Conservation (phyloP, 805 yeast species). For the Kluyveromyces wickerhamii region DNA sequence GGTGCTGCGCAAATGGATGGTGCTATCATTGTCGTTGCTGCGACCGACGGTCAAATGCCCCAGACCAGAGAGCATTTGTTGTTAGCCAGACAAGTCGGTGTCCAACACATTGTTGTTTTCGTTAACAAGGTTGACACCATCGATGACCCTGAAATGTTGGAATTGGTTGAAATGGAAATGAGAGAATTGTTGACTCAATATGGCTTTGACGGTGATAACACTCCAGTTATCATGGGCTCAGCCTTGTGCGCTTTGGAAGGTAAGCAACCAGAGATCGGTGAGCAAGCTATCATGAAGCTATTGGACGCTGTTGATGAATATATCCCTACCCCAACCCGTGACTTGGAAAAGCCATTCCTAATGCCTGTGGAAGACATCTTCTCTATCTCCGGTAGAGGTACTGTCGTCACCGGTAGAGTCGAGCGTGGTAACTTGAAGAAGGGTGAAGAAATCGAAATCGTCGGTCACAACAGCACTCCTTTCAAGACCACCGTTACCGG, state of each 20-base stretch:
- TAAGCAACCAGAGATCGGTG: constrained; percentile 85
- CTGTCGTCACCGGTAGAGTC: constrained; percentile 97
- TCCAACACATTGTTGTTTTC: constrained; percentile 91
- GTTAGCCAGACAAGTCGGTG: constrained; percentile 99
- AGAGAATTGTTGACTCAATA: constrained; percentile 85
- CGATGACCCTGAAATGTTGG: constrained; percentile 98
- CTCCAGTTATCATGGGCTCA: constrained; percentile 98
- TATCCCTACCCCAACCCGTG: constrained; percentile 96
- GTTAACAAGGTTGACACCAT: constrained; percentile 97
- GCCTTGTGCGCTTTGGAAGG: constrained; percentile 94
- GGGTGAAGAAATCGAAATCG: constrained; percentile 98
- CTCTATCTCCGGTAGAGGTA: constrained; percentile 99
- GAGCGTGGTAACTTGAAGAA: constrained; percentile 96
- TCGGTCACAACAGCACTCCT: constrained; percentile 81
- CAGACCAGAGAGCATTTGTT: constrained; percentile 98
- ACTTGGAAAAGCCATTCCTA: constrained; percentile 90
- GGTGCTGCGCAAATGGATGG: constrained; percentile 99
- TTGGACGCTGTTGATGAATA: constrained; percentile 88
- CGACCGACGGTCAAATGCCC: constrained; percentile 99
- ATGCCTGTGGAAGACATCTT: constrained; percentile 97
- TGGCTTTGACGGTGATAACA: constrained; percentile 97
- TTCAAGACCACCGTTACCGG: constrained; percentile 94
- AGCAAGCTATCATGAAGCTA: constrained; percentile 70
- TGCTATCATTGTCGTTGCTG: constrained; percentile 98
- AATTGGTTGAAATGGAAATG: constrained; percentile 99